Conservation (phyloP, 352 stramenopile species). For the Pythium sukuiense region DNA sequence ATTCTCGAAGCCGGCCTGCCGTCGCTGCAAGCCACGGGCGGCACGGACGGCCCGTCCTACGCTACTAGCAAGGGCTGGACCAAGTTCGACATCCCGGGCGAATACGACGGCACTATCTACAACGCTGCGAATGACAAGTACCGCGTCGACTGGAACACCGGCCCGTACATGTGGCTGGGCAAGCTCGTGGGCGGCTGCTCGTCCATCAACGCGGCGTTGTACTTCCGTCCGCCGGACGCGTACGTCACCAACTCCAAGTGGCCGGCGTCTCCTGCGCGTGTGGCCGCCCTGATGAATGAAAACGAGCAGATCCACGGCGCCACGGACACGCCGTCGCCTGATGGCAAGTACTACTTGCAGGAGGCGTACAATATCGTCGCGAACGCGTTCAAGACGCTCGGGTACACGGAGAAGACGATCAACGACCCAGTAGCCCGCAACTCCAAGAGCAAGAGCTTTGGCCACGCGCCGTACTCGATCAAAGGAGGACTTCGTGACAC, state of each 20-base stretch:
- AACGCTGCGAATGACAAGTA: slow-evolving; percentile 47
- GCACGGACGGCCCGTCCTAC: slow-evolving; percentile 48
- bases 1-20: slow-evolving; percentile 57
- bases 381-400: slow-evolving; percentile 33
- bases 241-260: slow-evolving; percentile 47
- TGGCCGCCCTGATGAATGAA: slow-evolving; percentile 60
- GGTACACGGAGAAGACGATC: slow-evolving; percentile 44
- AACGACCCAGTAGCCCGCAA: slow-evolving; percentile 57
- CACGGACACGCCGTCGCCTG: slow-evolving; percentile 48
- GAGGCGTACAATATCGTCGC: slow-evolving; percentile 52
- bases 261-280: slow-evolving; percentile 56
- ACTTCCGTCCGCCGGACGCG: slow-evolving; percentile 61
- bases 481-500: slow-evolving; percentile 57
- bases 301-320: slow-evolving; percentile 45
- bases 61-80: slow-evolving; percentile 39
- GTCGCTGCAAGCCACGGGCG: slow-evolving; percentile 46
- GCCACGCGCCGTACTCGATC: slow-evolving; percentile 52
- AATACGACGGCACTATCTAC: slow-evolving; percentile 41
- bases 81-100: slow-evolving; percentile 73
- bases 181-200: slow-evolving; percentile 82
- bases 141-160: slow-evolving; percentile 52
- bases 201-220: slow-evolving; percentile 84
- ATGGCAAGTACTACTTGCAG: slow-evolving; percentile 52
- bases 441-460: slow-evolving; percentile 56
- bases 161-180: slow-evolving; percentile 55